These are phyloP conservation scores for Waltiozyma sp. DNA, from an alignment of 1,139 yeast species.

Conservation along the genomic window DNA sequence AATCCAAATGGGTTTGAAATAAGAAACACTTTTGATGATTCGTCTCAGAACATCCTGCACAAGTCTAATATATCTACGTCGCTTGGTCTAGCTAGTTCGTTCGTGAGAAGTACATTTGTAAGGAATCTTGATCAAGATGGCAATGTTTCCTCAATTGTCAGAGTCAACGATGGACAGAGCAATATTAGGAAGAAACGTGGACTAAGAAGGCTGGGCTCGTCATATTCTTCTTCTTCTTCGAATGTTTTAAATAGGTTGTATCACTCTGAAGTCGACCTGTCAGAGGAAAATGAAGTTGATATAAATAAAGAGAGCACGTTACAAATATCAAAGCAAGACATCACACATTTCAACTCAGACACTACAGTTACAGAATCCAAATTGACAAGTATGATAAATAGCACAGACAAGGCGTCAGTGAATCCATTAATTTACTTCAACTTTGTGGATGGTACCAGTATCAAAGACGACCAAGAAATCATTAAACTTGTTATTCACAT, in stretches of 20 bases:
- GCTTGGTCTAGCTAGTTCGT: not conserved
- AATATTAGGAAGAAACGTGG: not conserved
- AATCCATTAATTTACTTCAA: conserved; percentile 45
- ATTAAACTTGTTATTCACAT: conserved; percentile 26
- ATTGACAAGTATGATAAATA: conserved; percentile 22
- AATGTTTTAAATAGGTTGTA: not conserved
- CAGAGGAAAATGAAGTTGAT: not conserved
- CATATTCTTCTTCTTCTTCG: not conserved
- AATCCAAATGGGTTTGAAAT: conserved; percentile 12
- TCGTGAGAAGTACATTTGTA: not conserved
- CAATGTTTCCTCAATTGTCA: not conserved
- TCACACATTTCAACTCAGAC: conserved; percentile 1
- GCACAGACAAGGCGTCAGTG: conserved; percentile 23
- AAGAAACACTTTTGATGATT: conserved; percentile 8
- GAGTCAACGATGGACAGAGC: not conserved
- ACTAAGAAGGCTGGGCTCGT: not conserved
- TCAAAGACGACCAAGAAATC: conserved; percentile 21
- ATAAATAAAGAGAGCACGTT: not conserved
- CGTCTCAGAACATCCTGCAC: conserved; percentile 5
- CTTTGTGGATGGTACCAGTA: conserved; percentile 34
- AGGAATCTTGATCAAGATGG: not conserved
- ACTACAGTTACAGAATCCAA: conserved; percentile 14
- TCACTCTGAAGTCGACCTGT: not conserved
- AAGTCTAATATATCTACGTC: conserved; percentile 15
- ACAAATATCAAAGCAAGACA: conserved; percentile 1